Evolutionary conservation across 2,329 filamentous ascomycete genomes (phyloP).

Genomic region (Sporothrix pallida): DNA sequence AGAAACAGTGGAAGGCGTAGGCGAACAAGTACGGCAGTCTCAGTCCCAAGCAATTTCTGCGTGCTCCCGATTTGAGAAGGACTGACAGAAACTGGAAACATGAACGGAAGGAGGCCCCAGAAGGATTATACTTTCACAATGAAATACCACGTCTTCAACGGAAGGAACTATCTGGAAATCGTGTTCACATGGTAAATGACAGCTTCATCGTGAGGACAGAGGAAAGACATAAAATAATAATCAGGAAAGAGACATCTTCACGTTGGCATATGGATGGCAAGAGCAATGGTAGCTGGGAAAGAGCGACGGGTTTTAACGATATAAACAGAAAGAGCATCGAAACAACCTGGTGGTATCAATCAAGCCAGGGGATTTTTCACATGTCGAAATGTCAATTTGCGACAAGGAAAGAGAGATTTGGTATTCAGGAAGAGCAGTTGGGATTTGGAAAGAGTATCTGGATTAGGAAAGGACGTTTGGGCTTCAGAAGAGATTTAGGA

Average conservation of each 20-base stretch:
- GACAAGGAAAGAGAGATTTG: too few relatives aligned
- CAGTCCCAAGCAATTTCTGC: background rate
- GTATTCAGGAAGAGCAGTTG: too few relatives aligned
- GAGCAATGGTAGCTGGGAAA: background rate
- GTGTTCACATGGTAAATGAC: background rate
- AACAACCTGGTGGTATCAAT: too few relatives aligned
- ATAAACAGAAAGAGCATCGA: background rate
- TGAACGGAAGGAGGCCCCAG: constrained; percentile 5
- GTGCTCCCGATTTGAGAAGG: constrained; percentile 7
- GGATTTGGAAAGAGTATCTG: too few relatives aligned
- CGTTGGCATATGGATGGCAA: background rate
- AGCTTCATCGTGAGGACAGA: background rate
- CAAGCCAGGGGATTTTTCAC: too few relatives aligned
- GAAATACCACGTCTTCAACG: background rate
- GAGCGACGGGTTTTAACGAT: background rate
- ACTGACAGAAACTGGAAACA: background rate
- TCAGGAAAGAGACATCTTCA: constrained; percentile 1
- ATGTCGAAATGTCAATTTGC: too few relatives aligned
- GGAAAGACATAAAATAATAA: background rate
- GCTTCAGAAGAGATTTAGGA: too few relatives aligned
- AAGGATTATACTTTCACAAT: background rate
- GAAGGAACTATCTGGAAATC: background rate
- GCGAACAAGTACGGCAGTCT: constrained; percentile 7
- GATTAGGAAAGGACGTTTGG: too few relatives aligned
- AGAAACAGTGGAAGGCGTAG: background rate